Evolutionary conservation across 805 yeast species (phyloP).

Genomic region (Candida sphagnicola): DNA sequence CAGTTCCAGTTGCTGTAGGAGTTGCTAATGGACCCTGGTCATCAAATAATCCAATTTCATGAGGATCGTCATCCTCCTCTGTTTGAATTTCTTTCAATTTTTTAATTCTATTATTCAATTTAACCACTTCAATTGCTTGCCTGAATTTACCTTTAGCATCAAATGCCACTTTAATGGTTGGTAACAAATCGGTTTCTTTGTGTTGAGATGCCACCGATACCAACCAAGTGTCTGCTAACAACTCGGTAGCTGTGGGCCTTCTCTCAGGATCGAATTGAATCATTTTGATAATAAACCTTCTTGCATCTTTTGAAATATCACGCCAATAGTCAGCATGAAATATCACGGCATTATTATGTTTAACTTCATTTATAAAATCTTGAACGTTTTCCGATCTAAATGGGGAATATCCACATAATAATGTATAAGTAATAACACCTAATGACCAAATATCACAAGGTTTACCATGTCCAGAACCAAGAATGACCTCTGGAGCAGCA

Average conservation of each 20-base stretch:
- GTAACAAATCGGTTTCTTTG: slow-evolving; percentile 66
- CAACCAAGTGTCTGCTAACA: slow-evolving; percentile 72
- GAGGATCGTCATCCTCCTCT: slow-evolving; percentile 52
- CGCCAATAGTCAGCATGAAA: slow-evolving; percentile 89
- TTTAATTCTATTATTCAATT: slow-evolving; percentile 72
- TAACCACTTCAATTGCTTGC: slow-evolving; percentile 81
- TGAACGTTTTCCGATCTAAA: slow-evolving; percentile 79
- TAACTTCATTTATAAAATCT: slow-evolving; percentile 79
- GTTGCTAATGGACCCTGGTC: slow-evolving; percentile 20
- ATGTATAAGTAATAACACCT: slow-evolving; percentile 88
- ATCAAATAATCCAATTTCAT: slow-evolving; percentile 41
- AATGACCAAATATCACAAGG: slow-evolving; percentile 96
- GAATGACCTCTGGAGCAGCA: slow-evolving; percentile 92
- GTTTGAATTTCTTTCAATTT: slow-evolving; percentile 62
- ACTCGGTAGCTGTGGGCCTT: slow-evolving; percentile 65
- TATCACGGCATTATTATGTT: slow-evolving; percentile 66
- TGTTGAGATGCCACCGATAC: slow-evolving; percentile 45
- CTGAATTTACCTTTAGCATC: slow-evolving; percentile 80
- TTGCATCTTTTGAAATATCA: slow-evolving; percentile 74
- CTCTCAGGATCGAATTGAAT: slow-evolving; percentile 62
- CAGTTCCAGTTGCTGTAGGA: slow-evolving; percentile 4
- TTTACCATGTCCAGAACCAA: slow-evolving; percentile 83
- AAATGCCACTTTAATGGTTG: slow-evolving; percentile 75
- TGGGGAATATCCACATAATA: slow-evolving; percentile 90
- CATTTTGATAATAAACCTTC: slow-evolving; percentile 68